A percentile compares a stretch with the other conserved stretches of the same genome.
Conservation (phyloP, 2,329 filamentous ascomycete genomes). For the Botrytis cinerea region DNA sequence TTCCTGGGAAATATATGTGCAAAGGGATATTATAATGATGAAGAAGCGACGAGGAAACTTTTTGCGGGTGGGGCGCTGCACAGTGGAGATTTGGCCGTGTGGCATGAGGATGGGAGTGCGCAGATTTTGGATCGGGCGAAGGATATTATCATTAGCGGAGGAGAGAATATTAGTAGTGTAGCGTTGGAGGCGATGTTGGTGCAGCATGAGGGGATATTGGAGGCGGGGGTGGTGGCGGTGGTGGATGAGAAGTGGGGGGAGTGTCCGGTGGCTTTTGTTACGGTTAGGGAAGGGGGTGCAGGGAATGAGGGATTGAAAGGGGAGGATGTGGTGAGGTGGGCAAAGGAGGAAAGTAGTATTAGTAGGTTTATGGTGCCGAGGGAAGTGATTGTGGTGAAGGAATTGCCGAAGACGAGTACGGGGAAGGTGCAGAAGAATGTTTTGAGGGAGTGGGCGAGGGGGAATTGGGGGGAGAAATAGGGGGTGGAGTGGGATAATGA, state of each 20-base stretch:
- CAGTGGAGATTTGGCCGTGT: conserved; percentile 89
- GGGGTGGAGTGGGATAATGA: no score
- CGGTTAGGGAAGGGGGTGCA: conserved; percentile 67
- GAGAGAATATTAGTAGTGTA: conserved; percentile 95
- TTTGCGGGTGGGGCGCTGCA: conserved; percentile 86
- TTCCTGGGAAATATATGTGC: conserved; percentile 91
- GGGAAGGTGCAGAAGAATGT: conserved; percentile 97
- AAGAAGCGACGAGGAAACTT: conserved; percentile 79
- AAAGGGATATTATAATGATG: conserved; percentile 89
- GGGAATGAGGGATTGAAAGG: conserved; percentile 55
- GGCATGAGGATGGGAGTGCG: conserved; percentile 85
- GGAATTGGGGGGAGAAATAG: conserved; percentile 36
- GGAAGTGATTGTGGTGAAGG: conserved; percentile 75
- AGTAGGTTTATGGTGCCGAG: conserved; percentile 85
- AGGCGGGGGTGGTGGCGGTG: conserved; percentile 88
- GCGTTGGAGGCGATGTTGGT: conserved; percentile 88
- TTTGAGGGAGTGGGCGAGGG: conserved; percentile 59
- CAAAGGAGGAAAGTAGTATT: conserved; percentile 73
- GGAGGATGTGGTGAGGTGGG: conserved; percentile 80
- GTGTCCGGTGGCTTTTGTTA: conserved; percentile 91
- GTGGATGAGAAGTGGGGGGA: conserved; percentile 93
- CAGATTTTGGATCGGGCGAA: conserved; percentile 94
- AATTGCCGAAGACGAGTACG: conserved; percentile 95
- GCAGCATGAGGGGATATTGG: conserved; percentile 84
- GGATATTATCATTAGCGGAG: conserved; percentile 96